A percentile compares a stretch with the other conserved stretches of the same genome.
These are phyloP conservation scores for Epichloe gansuensis DNA, from an alignment of 2,329 filamentous ascomycete species.

Conservation along the genomic window DNA sequence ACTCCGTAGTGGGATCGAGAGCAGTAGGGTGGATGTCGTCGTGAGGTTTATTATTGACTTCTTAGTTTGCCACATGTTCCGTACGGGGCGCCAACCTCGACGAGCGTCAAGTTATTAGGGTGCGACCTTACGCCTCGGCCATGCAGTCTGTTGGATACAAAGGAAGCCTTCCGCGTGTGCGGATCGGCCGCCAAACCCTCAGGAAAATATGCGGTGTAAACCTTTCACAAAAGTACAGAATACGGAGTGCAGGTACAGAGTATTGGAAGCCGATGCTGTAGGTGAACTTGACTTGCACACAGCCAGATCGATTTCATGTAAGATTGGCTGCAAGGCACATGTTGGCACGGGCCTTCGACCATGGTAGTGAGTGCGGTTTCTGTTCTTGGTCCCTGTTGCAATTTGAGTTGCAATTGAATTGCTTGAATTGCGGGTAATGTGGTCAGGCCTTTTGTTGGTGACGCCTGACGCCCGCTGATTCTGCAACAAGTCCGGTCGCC, in stretches of 20 bases:
- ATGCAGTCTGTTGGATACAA: neutral
- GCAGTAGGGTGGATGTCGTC: neutral
- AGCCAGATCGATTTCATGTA: neutral
- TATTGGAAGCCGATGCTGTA: neutral
- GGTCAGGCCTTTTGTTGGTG: neutral
- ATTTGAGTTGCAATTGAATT: neutral
- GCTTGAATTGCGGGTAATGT: neutral
- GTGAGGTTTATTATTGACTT: neutral
- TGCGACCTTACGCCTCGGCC: conserved; percentile 2
- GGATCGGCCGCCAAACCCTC: neutral
- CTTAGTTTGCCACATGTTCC: neutral
- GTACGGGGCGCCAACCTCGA: neutral
- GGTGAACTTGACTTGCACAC: neutral
- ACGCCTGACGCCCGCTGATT: neutral
- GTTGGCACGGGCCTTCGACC: neutral
- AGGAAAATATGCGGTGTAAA: neutral
- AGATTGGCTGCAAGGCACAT: neutral
- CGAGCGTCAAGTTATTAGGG: neutral
- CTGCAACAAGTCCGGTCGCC: neutral
- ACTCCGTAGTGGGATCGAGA: neutral
- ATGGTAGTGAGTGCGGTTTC: neutral
- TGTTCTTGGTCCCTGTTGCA: neutral
- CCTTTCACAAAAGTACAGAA: neutral
- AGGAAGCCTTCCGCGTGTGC: neutral
- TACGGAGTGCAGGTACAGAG: neutral